Conservation (phyloP, 129 eudicot genomes). For the Escallonia rubra region DNA sequence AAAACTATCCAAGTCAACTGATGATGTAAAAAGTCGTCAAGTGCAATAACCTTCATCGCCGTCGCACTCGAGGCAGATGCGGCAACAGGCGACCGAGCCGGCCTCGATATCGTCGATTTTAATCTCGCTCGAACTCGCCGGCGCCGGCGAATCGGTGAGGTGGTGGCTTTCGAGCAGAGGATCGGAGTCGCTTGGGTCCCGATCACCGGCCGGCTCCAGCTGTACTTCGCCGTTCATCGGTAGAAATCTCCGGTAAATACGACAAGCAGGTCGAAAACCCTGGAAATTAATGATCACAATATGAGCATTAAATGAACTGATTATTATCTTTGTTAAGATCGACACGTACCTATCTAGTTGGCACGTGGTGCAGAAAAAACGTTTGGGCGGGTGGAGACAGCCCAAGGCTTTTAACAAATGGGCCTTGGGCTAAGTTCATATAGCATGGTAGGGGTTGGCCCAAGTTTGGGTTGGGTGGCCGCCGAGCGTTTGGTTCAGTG, state of each 20-base stretch:
- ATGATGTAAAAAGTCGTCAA: no score
- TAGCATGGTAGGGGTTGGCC: no score
- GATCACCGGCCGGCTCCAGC: conserved; percentile 30
- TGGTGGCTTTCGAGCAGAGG: conserved; percentile 38
- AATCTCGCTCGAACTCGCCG: conserved; percentile 16
- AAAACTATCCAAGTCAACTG: no score
- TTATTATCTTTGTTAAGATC: no score
- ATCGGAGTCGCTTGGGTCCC: conserved; percentile 58
- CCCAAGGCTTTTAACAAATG: no score
- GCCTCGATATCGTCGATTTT: conserved; percentile 39
- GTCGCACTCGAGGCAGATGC: conserved; percentile 85
- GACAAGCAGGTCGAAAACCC: background rate
- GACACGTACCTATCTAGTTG: no score
- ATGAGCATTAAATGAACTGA: no score
- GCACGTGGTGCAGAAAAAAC: no score
- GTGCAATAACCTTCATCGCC: conserved; percentile 47
- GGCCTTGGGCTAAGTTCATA: no score
- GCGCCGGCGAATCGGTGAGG: conserved; percentile 5
- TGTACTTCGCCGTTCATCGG: conserved; percentile 53
- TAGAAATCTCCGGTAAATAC: background rate
- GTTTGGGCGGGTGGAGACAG: no score
- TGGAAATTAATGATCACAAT: background rate
- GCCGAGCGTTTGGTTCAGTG: no score
- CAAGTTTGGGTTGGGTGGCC: no score
- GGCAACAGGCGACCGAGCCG: conserved; percentile 50